phyloP scores from a whole-genome alignment of 2,329 filamentous ascomycete species.

The Colletotrichum sp. region DNA sequence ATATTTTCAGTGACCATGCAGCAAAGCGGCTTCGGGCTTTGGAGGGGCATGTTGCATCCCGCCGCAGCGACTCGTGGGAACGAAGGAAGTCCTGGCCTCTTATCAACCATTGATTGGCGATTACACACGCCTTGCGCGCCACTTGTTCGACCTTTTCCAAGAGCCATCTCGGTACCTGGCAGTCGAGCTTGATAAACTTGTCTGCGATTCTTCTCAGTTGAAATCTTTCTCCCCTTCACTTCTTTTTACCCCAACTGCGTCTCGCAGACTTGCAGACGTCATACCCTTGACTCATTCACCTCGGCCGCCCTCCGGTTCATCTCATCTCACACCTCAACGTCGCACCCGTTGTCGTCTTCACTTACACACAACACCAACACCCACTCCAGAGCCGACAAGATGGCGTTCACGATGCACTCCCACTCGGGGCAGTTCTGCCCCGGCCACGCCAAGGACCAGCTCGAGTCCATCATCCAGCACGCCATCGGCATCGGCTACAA shows the following conservation, averaged over 20 bases:
- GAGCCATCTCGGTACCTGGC: not conserved
- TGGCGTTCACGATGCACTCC: conserved; percentile 98
- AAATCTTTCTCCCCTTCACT: not conserved
- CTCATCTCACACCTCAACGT: conserved; percentile 2
- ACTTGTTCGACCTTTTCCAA: not conserved
- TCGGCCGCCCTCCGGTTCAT: conserved; percentile 11
- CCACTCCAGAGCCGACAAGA: conserved; percentile 39
- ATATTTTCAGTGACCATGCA: not conserved
- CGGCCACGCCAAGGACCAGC: conserved; percentile 81
- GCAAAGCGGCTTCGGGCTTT: not conserved
- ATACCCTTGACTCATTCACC: not conserved
- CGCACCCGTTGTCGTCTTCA: not conserved
- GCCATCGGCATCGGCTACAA: conserved; percentile 82
- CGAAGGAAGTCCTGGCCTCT: not conserved
- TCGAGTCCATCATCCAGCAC: conserved; percentile 82
- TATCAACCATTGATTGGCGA: not conserved
- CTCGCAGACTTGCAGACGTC: not conserved
- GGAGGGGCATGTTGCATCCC: not conserved
- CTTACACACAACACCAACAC: not conserved
- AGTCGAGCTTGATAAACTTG: not conserved
- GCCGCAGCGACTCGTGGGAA: not conserved
- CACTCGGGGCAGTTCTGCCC: conserved; percentile 98
- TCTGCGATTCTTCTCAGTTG: not conserved
- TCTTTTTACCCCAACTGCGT: not conserved
- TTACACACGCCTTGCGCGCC: not conserved